Base-by-base conservation (phyloP, 225 moss, liverwort and hornwort species). In the Sphagnum contortum region DNA sequence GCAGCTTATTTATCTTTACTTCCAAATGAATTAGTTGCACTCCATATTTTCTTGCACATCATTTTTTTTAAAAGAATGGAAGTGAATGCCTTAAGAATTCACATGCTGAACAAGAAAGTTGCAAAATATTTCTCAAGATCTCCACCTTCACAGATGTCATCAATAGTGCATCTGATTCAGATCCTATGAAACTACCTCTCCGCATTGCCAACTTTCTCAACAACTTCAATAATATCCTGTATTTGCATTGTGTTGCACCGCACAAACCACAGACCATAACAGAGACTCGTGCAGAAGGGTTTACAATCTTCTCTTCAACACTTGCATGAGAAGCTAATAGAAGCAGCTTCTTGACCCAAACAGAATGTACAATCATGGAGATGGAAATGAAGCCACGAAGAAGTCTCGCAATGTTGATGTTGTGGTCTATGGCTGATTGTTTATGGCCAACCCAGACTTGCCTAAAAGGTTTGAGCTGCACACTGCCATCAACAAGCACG, bases 191-290 rank as follows among this genome's bases (percentile, higher is more conserved):
- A 4, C 49, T 80, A 47, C 70, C 73, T 4, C 0, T 69, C 2
- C 75, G 73, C 61, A 12, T 79, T 65, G 69, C 69, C 3, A 47
- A 44, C 13, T 48, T 64, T 12, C 60, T 88, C 9, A 81, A 67
- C 57, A 60, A 68, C 47, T 59, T 63, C 8, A 64, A 69, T 29
- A 29, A 29, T 0, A 3, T 91, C 0, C 6, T 78, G n/a, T 86
- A 82, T 5, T 11, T 78, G 2, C 79, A 90, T 47, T 78, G n/a
- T 8, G 77, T 88, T 60, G 83, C 88, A 66, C 79, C 89, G 2
- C 29, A 29, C 29, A 68, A 77, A 47, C 70, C 79, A 6, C 66
- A 65, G 1, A 59, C 66, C 10, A 45, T 3, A 4, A 61, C 4
- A 3, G 49, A 73, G 57, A 52, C 9, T 6, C 52, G 1, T 29